Conservation (phyloP, 305 asterid species). For the Fraxinus nigra region DNA sequence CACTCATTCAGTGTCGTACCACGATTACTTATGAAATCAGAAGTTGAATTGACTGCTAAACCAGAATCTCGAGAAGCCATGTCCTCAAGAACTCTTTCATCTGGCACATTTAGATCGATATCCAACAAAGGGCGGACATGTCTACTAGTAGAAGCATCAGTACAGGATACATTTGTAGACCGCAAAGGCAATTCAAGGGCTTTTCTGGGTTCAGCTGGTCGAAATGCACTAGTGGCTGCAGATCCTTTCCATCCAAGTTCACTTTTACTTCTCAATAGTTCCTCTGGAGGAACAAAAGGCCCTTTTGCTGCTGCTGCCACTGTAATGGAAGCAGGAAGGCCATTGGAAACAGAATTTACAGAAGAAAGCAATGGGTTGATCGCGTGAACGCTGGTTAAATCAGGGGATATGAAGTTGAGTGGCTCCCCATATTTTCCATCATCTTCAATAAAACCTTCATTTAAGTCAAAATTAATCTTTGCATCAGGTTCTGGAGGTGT, state of each 20-base stretch:
- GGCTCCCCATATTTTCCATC: slow-evolving; percentile 46
- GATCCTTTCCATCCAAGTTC: slow-evolving; percentile 85
- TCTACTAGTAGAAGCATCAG: slow-evolving; percentile 45
- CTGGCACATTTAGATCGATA: slow-evolving; percentile 70
- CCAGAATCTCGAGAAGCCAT: slow-evolving; percentile 44
- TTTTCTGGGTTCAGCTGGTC: slow-evolving; percentile 74
- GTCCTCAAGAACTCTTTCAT: slow-evolving; percentile 63
- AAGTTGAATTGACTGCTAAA: slow-evolving; percentile 26
- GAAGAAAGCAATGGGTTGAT: slow-evolving; percentile 32
- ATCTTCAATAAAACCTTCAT: slow-evolving; percentile 46
- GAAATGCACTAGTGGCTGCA: slow-evolving; percentile 75
- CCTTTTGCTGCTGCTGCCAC: slow-evolving; percentile 69
- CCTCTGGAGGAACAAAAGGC: slow-evolving; percentile 63
- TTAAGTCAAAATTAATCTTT: slow-evolving; percentile 48
- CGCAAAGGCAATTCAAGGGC: slow-evolving; percentile 30
- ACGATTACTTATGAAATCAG: slow-evolving; percentile 23
- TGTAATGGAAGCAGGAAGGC: slow-evolving; percentile 49
- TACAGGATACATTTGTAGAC: slow-evolving; percentile 20
- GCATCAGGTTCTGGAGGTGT: slow-evolving; percentile 28
- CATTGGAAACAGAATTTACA: slow-evolving; percentile 26
- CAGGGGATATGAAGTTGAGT: slow-evolving; percentile 18
- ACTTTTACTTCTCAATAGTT: slow-evolving; percentile 53
- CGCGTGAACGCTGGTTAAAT: slow-evolving; percentile 27
- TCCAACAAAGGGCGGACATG: slow-evolving; percentile 46
- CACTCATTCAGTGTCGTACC: slow-evolving; percentile 24